Evolutionary conservation across 805 yeast genomes (phyloP).

Genomic region (Saccharomycopsis amapae): DNA sequence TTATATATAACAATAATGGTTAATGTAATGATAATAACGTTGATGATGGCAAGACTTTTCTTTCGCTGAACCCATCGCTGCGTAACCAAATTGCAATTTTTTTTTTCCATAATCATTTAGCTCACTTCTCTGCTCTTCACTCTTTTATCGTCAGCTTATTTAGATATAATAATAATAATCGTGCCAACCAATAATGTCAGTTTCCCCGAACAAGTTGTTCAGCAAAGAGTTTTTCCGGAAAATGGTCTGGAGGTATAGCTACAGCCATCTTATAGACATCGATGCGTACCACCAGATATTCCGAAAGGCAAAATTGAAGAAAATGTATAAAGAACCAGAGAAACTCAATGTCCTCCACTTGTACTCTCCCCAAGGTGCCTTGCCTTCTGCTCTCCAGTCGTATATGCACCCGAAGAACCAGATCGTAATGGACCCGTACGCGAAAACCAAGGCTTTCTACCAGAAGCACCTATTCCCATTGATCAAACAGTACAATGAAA

Average conservation of each 20-base stretch:
- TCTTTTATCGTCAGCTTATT: no score
- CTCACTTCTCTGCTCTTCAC: neutral
- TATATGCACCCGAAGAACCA: slow-evolving; percentile 57
- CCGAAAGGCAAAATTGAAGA: neutral
- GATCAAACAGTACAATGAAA: slow-evolving; percentile 4
- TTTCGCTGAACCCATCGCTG: no score
- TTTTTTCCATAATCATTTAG: neutral
- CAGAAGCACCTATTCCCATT: slow-evolving; percentile 25
- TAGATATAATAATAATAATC: no score
- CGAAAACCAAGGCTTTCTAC: slow-evolving; percentile 1
- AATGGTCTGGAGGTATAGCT: neutral
- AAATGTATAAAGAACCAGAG: slow-evolving; percentile 15
- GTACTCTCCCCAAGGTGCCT: slow-evolving; percentile 52
- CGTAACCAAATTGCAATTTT: neutral
- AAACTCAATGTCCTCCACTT: slow-evolving; percentile 49
- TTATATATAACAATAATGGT: no score
- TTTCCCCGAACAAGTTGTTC: no score
- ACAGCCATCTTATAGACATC: neutral
- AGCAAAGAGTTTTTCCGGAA: neutral
- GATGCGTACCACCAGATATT: neutral
- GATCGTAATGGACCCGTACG: slow-evolving; percentile 49
- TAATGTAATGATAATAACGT: no score
- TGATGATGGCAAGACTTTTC: no score
- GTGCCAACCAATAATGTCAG: no score
- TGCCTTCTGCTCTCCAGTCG: slow-evolving; percentile 56